Conservation (phyloP, 2,329 filamentous ascomycete species). For the Colletotrichum cereale region DNA sequence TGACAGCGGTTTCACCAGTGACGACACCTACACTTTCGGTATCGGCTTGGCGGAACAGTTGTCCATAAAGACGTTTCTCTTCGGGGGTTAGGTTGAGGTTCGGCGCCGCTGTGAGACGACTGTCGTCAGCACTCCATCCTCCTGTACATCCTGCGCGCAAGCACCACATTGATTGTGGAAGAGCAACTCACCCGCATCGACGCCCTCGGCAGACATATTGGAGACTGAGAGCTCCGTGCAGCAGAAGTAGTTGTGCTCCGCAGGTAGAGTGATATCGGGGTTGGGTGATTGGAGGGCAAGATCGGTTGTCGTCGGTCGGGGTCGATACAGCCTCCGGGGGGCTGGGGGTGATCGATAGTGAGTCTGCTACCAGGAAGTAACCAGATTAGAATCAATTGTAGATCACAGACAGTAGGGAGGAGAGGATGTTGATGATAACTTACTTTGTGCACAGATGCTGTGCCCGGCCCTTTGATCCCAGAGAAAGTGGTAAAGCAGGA, state of each 20-base stretch:
- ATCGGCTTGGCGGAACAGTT: constrained; percentile 94
- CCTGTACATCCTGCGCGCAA: constrained; percentile 1
- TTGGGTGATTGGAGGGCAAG: background rate
- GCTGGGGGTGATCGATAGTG: constrained; percentile 20
- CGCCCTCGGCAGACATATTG: constrained; percentile 39
- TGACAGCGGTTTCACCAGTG: constrained; percentile 94
- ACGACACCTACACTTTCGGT: constrained; percentile 92
- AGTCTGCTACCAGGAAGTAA: constrained; percentile 11
- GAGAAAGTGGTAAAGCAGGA: constrained; percentile 15
- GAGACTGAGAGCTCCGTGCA: constrained; percentile 10
- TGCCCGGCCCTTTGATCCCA: constrained; percentile 27
- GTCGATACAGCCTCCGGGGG: constrained; percentile 28
- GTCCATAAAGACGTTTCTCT: constrained; percentile 93
- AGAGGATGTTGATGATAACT: background rate
- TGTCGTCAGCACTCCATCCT: constrained; percentile 21
- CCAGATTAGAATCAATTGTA: constrained; percentile 11
- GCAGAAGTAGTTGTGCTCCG: background rate
- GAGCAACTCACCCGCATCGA: constrained; percentile 34
- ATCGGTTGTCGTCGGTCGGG: constrained; percentile 16
- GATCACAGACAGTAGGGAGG: background rate
- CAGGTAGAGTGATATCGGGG: background rate
- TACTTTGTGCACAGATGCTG: constrained; percentile 29
- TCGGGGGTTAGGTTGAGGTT: constrained; percentile 89
- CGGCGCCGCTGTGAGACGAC: constrained; percentile 61
- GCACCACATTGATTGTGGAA: background rate